These are phyloP conservation scores for Rhynchospora breviuscula DNA, from an alignment of 176 grass and related monocot species.

Conservation along the genomic window DNA sequence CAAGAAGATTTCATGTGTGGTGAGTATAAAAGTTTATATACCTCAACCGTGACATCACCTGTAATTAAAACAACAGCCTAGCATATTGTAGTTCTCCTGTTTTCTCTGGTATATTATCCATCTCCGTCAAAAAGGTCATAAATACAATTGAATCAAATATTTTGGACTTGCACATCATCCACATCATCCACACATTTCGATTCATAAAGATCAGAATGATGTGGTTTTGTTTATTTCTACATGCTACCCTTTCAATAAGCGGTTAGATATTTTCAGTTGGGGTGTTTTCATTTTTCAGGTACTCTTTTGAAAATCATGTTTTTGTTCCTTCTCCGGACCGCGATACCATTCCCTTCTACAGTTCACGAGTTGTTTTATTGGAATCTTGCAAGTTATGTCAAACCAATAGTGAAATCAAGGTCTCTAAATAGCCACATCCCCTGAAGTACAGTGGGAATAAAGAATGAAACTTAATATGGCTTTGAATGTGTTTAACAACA, in stretches of 20 bases:
- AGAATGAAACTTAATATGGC: no score
- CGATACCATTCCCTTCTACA: no score
- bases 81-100: neutral
- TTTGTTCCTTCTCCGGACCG: no score
- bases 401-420: no score
- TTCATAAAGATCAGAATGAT: neutral
- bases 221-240: neutral
- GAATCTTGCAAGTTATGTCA: no score
- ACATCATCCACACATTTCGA: neutral
- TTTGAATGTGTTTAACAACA: no score
- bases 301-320: no score
- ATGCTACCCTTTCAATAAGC: neutral
- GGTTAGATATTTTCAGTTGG: neutral
- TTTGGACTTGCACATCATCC: neutral
- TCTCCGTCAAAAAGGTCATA: neutral
- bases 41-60: constrained; percentile 2
- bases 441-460: no score
- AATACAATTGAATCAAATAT: neutral
- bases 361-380: no score
- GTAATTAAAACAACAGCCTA: neutral
- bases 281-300: neutral
- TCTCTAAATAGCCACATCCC: no score
- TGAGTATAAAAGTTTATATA: neutral
- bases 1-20: neutral
- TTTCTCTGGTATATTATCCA: neutral